A percentile compares a stretch with the other conserved stretches of the same genome.
phyloP scores from a whole-genome alignment of 345 rosid genomes.

The Bruguiera gymnorhiza region DNA sequence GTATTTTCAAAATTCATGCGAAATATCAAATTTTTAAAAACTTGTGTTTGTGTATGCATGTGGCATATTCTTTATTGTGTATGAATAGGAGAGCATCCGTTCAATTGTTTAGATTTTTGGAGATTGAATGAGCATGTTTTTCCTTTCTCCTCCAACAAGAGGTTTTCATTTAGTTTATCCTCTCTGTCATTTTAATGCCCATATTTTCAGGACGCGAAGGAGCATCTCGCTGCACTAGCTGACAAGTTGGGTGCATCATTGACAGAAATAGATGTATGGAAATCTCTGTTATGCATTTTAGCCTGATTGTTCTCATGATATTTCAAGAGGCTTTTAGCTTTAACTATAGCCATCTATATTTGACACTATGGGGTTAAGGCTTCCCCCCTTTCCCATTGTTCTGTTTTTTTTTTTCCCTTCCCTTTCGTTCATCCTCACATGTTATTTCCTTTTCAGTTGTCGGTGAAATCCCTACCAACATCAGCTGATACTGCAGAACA shows the following conservation, averaged over 20 bases:
- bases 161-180: conserved; percentile 1
- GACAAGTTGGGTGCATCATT: conserved; percentile 91
- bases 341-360: background rate
- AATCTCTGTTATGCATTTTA: conserved; percentile 16
- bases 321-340: background rate
- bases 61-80: background rate
- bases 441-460: conserved; percentile 58
- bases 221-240: conserved; percentile 90
- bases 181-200: background rate
- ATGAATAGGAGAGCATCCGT: background rate
- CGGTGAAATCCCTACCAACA: conserved; percentile 56
- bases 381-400: no score
- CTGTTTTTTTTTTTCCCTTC: conserved; percentile 9
- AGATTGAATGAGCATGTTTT: background rate
- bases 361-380: background rate
- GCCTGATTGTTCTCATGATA: conserved; percentile 23
- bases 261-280: conserved; percentile 76
- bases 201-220: conserved; percentile 83
- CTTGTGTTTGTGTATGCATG: background rate
- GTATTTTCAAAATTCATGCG: no score
- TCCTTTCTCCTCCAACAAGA: background rate
- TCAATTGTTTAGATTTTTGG: background rate
- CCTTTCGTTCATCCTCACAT: conserved; percentile 21
- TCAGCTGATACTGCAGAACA: conserved; percentile 79
- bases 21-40: no score